phyloP scores from a whole-genome alignment of 2,329 filamentous ascomycete species.

The Aspergillus tamarii region DNA sequence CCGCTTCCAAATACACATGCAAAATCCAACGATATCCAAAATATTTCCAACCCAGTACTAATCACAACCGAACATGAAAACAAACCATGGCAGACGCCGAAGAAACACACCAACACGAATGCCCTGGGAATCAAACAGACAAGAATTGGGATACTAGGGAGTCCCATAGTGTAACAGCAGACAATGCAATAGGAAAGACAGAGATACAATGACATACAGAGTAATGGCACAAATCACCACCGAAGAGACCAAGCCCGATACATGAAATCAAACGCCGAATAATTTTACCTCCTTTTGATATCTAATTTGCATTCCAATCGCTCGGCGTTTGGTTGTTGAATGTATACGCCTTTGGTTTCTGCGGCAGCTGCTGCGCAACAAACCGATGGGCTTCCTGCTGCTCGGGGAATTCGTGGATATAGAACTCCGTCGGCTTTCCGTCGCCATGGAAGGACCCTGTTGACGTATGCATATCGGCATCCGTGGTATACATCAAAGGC shows the following conservation, averaged over 20 bases:
- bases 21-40: slow-evolving; percentile 20
- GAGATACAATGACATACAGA: slow-evolving; percentile 9
- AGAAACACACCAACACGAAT: slow-evolving; percentile 22
- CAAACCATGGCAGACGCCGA: slow-evolving; percentile 15
- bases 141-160: slow-evolving; percentile 15
- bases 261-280: background rate
- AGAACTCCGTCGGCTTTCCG: slow-evolving; percentile 43
- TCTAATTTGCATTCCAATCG: slow-evolving; percentile 23
- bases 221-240: slow-evolving; percentile 2
- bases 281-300: background rate
- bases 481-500: slow-evolving; percentile 36
- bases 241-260: background rate
- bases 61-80: slow-evolving; percentile 13
- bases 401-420: slow-evolving; percentile 49
- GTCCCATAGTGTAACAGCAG: slow-evolving; percentile 12
- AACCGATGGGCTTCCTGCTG: slow-evolving; percentile 48
- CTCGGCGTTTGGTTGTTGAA: slow-evolving; percentile 48
- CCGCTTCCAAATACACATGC: slow-evolving; percentile 35
- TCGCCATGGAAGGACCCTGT: slow-evolving; percentile 30
- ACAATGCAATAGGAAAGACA: slow-evolving; percentile 11
- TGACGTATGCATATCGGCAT: slow-evolving; percentile 31
- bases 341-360: slow-evolving; percentile 47
- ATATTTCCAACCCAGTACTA: slow-evolving; percentile 18
- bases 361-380: slow-evolving; percentile 46
- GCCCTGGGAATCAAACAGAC: slow-evolving; percentile 19